Conservation (phyloP, 2,329 filamentous ascomycete species). For the Aspergillus ochraceus region DNA sequence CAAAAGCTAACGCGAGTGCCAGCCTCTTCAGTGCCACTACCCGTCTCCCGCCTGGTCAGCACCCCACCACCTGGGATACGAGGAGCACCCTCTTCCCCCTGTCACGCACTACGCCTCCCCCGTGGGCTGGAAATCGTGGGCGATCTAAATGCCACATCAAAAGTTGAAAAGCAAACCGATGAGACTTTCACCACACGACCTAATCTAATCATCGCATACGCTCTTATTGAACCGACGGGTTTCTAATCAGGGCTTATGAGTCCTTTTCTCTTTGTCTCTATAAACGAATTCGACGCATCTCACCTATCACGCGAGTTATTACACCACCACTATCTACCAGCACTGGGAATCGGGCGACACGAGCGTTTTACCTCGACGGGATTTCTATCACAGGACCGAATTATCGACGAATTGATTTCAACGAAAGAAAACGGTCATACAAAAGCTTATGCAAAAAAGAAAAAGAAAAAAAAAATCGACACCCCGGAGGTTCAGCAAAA, state of each 20-base stretch:
- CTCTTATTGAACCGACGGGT: background rate
- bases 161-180: background rate
- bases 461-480: background rate
- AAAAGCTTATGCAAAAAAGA: background rate
- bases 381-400: background rate
- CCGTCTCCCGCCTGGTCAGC: slow-evolving; percentile 42
- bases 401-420: background rate
- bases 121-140: slow-evolving; percentile 37
- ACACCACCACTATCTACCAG: background rate
- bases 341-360: background rate
- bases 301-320: background rate
- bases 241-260: background rate
- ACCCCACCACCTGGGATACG: slow-evolving; percentile 38
- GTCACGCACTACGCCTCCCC: slow-evolving; percentile 32
- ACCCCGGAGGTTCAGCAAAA: background rate
- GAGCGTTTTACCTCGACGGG: background rate
- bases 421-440: slow-evolving; percentile 1
- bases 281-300: background rate
- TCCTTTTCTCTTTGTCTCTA: background rate
- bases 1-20: slow-evolving; percentile 18
- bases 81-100: slow-evolving; percentile 37
- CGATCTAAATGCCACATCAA: slow-evolving; percentile 22
- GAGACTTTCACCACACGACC: background rate
- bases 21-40: slow-evolving; percentile 41
- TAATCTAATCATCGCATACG: background rate